Percentiles rank a stretch among this genome's conserved stretches.
Evolutionary conservation across 805 yeast genomes (phyloP).

Genomic region (Pichia nanzhaoensis): DNA sequence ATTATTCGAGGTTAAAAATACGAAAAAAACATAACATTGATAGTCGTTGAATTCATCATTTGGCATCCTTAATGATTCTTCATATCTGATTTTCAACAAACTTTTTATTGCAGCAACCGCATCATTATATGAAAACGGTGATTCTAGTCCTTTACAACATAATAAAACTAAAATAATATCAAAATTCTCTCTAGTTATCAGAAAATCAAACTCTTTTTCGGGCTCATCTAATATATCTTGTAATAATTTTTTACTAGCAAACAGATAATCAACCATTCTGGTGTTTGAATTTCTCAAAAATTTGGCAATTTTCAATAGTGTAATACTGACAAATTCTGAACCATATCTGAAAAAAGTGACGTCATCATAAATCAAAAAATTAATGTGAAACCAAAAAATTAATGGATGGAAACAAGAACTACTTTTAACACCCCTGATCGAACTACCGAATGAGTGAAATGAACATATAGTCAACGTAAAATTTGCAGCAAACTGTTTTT

Average conservation of each 20-base stretch:
- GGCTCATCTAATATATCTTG: slow-evolving; percentile 36
- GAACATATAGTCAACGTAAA: slow-evolving; percentile 28
- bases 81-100: slow-evolving; percentile 38
- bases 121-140: slow-evolving; percentile 47
- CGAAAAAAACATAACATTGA: slow-evolving; percentile 27
- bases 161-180: slow-evolving; percentile 43
- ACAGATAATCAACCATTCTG: slow-evolving; percentile 25
- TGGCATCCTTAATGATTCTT: slow-evolving; percentile 22
- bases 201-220: slow-evolving; percentile 37
- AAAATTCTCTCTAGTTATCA: slow-evolving; percentile 39
- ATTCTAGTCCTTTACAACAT: slow-evolving; percentile 50
- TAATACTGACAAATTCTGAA: slow-evolving; percentile 30
- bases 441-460: slow-evolving; percentile 39
- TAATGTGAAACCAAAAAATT: slow-evolving; percentile 41
- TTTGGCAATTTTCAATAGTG: slow-evolving; percentile 29
- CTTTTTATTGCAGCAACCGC: slow-evolving; percentile 40
- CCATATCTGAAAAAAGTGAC: slow-evolving; percentile 27
- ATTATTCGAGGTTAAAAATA: slow-evolving; percentile 31
- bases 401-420: slow-evolving; percentile 41
- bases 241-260: slow-evolving; percentile 31
- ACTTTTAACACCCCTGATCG: slow-evolving; percentile 42
- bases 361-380: slow-evolving; percentile 22
- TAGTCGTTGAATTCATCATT: slow-evolving; percentile 8
- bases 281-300: slow-evolving; percentile 26
- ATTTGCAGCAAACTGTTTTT: not conserved